Conservation (phyloP, 176 grass and related monocot species). For the Tillandsia fasciculata region DNA sequence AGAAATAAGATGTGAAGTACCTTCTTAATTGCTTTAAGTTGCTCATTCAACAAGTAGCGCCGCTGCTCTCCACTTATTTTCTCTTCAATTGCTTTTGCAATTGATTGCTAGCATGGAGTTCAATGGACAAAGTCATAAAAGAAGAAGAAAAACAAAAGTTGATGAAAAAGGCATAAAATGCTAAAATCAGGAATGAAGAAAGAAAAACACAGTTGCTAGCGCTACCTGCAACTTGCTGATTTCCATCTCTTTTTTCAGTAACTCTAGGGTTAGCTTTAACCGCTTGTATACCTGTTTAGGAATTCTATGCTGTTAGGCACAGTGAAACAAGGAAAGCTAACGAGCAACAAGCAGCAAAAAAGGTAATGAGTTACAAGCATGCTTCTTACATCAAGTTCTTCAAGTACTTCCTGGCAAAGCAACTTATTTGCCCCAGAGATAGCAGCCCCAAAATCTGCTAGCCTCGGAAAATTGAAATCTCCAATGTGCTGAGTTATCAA, state of each 20-base stretch:
- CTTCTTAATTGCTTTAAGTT: conserved; percentile 99
- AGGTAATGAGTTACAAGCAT: not conserved
- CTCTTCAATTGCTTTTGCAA: conserved; percentile 99
- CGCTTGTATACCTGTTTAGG: conserved; percentile 78
- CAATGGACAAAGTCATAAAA: conserved; percentile 1
- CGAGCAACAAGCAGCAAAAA: not conserved
- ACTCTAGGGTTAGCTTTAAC: conserved; percentile 84
- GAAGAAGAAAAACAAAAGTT: not conserved
- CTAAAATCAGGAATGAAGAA: conserved; percentile 8
- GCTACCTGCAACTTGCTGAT: conserved; percentile 94
- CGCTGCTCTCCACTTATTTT: conserved; percentile 99
- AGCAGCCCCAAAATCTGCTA: conserved; percentile 94
- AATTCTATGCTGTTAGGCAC: conserved; percentile 5
- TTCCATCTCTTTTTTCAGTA: conserved; percentile 98
- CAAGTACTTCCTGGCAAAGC: conserved; percentile 82
- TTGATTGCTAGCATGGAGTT: conserved; percentile 67
- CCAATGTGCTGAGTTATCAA: conserved; percentile 60
- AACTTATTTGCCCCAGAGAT: conserved; percentile 95
- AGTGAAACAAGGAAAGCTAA: not conserved
- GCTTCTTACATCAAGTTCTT: conserved; percentile 94
- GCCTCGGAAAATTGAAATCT: conserved; percentile 74
- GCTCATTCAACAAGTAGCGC: conserved; percentile 92
- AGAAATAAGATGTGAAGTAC: conserved; percentile 13
- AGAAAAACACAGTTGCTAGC: not conserved
- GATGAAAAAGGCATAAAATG: conserved; percentile 1